Evolutionary conservation across 2,329 filamentous ascomycete genomes (phyloP), one percentile per base, ranked within the genome.

Genomic region (Alternaria novae-zelandiae): DNA sequence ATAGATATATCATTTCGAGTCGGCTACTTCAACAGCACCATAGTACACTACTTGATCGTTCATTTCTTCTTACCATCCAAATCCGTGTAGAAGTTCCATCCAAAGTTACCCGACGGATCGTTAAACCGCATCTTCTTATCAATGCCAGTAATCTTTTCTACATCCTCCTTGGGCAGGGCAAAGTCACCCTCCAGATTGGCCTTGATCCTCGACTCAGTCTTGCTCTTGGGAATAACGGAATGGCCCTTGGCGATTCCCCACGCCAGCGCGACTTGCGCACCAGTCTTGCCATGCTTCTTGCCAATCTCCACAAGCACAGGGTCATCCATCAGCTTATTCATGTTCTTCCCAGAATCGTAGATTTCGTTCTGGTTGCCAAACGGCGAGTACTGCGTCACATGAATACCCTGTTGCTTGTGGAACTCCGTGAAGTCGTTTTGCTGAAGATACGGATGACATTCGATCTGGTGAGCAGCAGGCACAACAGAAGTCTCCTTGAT

Each of bases 211-310:
- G 49, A 56, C 61, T 76, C 71, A 2, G 76, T 78, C 68, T 78
- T 77, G 1, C 64, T 70, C 66, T 78, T 79, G 9, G 77, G 75
- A 58, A 78, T 75, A n/a, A 78, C 75, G 26, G 72, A 76, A 15
- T 71, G 70, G 0, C 75, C 76, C 59, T 72, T 68, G 85, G 96
- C 93, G 15, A 93, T 96, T 21, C 93, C 89, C 94, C 94, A 97
- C 73, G 93, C 88, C 70, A 97, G 86, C 65, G 97, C 86, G 26
- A 97, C 86, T 85, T 97, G 93, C n/a, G 91, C 90, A 7, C 92
- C 87, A n/a, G 89, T 88, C 49, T 91, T 86, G 3, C 88, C 85
- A n/a, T 89, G 85, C 72, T 87, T 86, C 73, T 86, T 83, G 28
- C 91, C 91, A 70, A 63, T 91, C 89, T 75, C 88, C 84, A 80